phyloP scores from a whole-genome alignment of 2,329 filamentous ascomycete genomes.

The Aspergillus aculeatus region DNA sequence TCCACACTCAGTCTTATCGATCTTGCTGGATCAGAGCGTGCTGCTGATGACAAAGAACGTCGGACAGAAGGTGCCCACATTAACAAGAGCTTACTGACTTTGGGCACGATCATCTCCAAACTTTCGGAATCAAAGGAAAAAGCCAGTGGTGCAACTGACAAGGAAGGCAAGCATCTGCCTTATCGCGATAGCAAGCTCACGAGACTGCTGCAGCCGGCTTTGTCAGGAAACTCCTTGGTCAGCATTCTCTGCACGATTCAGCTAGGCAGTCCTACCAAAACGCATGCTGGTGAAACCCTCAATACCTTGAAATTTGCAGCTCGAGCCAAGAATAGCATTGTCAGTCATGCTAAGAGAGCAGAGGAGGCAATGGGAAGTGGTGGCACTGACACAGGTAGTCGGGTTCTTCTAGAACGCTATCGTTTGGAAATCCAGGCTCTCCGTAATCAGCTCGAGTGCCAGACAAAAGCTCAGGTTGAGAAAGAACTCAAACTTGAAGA shows the following conservation, averaged over 20 bases:
- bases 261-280: conserved; percentile 71
- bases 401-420: conserved; percentile 87
- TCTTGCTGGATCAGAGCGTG: conserved; percentile 92
- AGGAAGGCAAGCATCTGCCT: conserved; percentile 87
- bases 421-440: conserved; percentile 88
- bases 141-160: conserved; percentile 68
- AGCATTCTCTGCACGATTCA: conserved; percentile 98
- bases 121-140: conserved; percentile 89
- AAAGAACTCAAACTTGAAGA: conserved; percentile 64
- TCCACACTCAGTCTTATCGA: conserved; percentile 95
- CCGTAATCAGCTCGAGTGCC: conserved; percentile 74
- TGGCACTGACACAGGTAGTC: conserved; percentile 76
- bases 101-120: conserved; percentile 91
- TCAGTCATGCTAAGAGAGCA: conserved; percentile 92
- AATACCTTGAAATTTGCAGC: conserved; percentile 98
- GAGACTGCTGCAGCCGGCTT: conserved; percentile 81
- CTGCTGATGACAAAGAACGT: conserved; percentile 91
- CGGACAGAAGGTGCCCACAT: conserved; percentile 95
- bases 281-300: conserved; percentile 81
- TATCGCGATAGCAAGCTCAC: conserved; percentile 98
- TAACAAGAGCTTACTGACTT: conserved; percentile 93
- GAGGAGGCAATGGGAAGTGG: conserved; percentile 80
- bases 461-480: conserved; percentile 66
- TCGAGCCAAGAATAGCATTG: conserved; percentile 94
- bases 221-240: conserved; percentile 90